Percentiles rank a stretch among this genome's conserved stretches.
Conservation (phyloP, 75 land plant genomes). For the Cryptomeria japonica region DNA sequence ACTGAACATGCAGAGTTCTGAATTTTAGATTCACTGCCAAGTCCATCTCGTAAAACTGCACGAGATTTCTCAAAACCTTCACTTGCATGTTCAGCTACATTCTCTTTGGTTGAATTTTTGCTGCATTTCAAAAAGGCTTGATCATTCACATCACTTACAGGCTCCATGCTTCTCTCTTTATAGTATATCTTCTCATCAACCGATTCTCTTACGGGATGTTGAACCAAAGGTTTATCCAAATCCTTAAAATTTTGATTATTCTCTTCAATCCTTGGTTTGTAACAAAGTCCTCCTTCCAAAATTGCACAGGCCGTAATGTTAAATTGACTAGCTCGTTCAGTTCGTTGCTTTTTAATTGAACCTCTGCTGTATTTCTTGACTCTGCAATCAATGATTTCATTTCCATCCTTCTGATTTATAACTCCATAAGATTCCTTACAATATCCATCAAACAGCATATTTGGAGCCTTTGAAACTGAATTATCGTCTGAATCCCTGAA, state of each 20-base stretch:
- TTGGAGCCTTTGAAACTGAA: not conserved
- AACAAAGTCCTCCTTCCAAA: not conserved
- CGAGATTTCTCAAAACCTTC: slow-evolving; percentile 1
- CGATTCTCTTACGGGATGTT: not conserved
- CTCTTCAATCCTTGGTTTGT: not conserved
- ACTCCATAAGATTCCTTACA: not conserved
- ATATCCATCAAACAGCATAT: not conserved
- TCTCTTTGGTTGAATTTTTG: not conserved
- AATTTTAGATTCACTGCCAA: not conserved
- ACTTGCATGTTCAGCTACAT: not conserved
- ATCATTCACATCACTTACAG: not conserved
- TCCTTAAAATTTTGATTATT: not conserved
- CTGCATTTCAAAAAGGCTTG: not conserved
- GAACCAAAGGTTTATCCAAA: not conserved
- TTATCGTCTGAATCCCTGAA: not conserved
- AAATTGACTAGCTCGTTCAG: not conserved
- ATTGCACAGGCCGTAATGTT: not conserved
- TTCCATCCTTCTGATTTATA: not conserved
- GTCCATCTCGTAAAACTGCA: not conserved
- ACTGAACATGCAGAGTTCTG: not conserved
- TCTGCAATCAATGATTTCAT: not conserved
- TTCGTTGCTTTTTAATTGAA: not conserved
- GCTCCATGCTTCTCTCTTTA: not conserved
- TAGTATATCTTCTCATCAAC: not conserved
- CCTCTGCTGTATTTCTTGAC: not conserved